Evolutionary conservation across 495 filamentous ascomycete species (phyloP).

Genomic region (Tuber brumale): DNA sequence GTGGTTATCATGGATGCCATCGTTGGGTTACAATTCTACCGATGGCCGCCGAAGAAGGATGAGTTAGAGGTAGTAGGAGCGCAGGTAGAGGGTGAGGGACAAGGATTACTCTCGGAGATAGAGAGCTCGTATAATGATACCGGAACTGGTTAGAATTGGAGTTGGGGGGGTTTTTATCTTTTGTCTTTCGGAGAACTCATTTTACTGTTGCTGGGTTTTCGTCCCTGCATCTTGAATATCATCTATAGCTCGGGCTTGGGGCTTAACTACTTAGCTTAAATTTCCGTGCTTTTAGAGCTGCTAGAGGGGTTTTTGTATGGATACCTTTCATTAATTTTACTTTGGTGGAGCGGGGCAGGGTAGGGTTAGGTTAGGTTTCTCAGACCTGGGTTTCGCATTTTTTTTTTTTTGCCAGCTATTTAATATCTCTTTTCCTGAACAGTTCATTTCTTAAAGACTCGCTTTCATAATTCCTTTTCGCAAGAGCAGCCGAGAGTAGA

Average conservation of each 20-base stretch:
- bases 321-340: conserved; percentile 8
- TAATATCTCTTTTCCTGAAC: conserved; percentile 7
- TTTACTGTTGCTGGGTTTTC: neutral
- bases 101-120: conserved; percentile 19
- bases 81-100: conserved; percentile 19
- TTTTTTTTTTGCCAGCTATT: conserved; percentile 4
- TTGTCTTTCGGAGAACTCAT: neutral
- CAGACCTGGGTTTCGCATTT: conserved; percentile 4
- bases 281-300: neutral
- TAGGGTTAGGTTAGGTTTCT: conserved; percentile 12
- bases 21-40: conserved; percentile 56
- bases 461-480: neutral
- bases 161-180: neutral
- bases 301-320: conserved; percentile 6
- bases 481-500: neutral
- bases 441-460: conserved; percentile 9
- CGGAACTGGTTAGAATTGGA: conserved; percentile 15
- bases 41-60: conserved; percentile 15
- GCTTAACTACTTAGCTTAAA: neutral
- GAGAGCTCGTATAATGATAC: conserved; percentile 14
- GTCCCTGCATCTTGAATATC: neutral
- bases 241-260: neutral
- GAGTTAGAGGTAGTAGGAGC: conserved; percentile 7
- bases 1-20: conserved; percentile 60
- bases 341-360: conserved; percentile 7